Evolutionary conservation across 352 stramenopile species (phyloP), one percentile per base, ranked within the genome.

Genomic region (Plasmopara muralis): DNA sequence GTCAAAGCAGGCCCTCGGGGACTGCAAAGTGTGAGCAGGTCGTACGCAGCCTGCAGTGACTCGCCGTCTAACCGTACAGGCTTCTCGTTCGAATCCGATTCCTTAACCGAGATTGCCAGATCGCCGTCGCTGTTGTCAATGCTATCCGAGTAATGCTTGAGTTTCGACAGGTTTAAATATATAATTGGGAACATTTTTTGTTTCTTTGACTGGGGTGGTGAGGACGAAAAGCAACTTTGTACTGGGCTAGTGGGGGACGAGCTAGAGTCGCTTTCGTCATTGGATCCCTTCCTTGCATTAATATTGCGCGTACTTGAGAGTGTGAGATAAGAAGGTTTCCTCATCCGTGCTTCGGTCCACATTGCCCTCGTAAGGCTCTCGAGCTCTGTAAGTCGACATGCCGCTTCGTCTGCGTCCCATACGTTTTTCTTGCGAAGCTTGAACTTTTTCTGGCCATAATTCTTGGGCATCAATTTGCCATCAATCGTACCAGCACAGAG

Each of bases 401-500:
- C 59, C 2, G 70, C 68, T 16, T 83, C 66, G 4, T 81, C 68
- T 2, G 70, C 63, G 44, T 87, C 69, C 74, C 74, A 83, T 0
- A 73, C 15, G 9, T 39, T 31, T 53, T 86, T 85, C 47, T 85
- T 83, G 7, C 76, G 72, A 30, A 85, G 64, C 16, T 81, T 79
- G 42, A 85, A 89, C 50, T 87, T 89, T 55, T 84, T 82, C 59
- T 89, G 79, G 3, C 79, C 79, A 45, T 81, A 89, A 50, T 91
- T 91, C 43, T 83, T 89, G 0, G 81, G 74, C 41, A 91, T 72
- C 6, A 57, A 56, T 43, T 85, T 85, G 42, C 76, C 76, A 43
- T 86, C 76, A 40, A 91, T 81, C 8, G 62, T 69, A 3, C 78
- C 78, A 9, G 76, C 75, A 43, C 77, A 88, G 29, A 91, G 65